phyloP scores from a whole-genome alignment of 2,329 filamentous ascomycete genomes.

The Pyrenophora graminea region DNA sequence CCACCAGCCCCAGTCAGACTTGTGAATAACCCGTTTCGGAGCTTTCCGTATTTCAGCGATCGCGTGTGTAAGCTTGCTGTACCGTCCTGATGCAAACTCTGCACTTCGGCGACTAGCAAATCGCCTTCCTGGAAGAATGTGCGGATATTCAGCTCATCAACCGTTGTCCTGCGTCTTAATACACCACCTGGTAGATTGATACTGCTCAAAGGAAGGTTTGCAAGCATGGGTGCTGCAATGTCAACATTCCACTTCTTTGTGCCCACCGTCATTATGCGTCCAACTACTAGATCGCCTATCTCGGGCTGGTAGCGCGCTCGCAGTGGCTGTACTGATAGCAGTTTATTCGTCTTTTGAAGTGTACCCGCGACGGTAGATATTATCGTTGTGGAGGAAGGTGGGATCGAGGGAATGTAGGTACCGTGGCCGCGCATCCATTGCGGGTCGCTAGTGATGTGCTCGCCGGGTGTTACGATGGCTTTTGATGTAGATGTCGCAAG shows the following conservation, averaged over 20 bases:
- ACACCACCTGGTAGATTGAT: slow-evolving; percentile 97
- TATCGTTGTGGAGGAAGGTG: slow-evolving; percentile 64
- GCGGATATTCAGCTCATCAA: slow-evolving; percentile 95
- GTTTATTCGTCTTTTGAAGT: slow-evolving; percentile 92
- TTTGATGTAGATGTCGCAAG: slow-evolving; percentile 32
- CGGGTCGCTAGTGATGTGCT: slow-evolving; percentile 84
- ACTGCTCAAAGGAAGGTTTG: slow-evolving; percentile 79
- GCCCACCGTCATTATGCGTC: slow-evolving; percentile 93
- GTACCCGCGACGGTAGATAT: slow-evolving; percentile 89
- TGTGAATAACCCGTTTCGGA: slow-evolving; percentile 90
- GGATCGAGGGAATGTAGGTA: slow-evolving; percentile 70
- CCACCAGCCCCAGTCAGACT: slow-evolving; percentile 80
- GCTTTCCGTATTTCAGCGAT: slow-evolving; percentile 89
- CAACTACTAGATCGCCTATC: slow-evolving; percentile 93
- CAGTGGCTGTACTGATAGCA: slow-evolving; percentile 86
- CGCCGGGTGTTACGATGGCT: slow-evolving; percentile 82
- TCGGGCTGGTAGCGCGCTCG: slow-evolving; percentile 93
- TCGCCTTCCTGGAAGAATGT: slow-evolving; percentile 98
- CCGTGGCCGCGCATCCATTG: slow-evolving; percentile 99
- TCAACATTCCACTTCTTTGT: slow-evolving; percentile 93
- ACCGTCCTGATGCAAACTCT: slow-evolving; percentile 84
- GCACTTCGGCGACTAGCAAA: slow-evolving; percentile 90
- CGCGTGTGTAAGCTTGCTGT: slow-evolving; percentile 87
- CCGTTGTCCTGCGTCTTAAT: slow-evolving; percentile 85
- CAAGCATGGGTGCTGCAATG: slow-evolving; percentile 83